Evolutionary conservation across 805 yeast species (phyloP).

Genomic region (Barnettozyma salicaria): DNA sequence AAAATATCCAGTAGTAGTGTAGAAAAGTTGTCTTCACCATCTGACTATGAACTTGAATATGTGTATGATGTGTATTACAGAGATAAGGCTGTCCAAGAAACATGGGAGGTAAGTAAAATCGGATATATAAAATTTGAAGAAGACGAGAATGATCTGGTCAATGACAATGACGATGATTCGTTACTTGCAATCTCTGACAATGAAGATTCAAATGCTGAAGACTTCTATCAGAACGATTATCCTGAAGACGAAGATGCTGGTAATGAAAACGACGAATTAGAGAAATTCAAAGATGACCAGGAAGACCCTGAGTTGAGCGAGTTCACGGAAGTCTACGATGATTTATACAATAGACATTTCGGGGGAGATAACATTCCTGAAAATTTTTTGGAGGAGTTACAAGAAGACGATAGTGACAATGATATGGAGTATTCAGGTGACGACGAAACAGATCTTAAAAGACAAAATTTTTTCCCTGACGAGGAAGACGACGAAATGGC

Average conservation of each 20-base stretch:
- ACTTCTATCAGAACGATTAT: conserved; percentile 85
- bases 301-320: conserved; percentile 4
- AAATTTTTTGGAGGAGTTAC: conserved; percentile 6
- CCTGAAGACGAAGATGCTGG: conserved; percentile 86
- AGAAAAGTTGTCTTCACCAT: neutral
- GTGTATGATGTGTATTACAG: conserved; percentile 88
- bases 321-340: conserved; percentile 3
- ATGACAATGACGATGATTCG: conserved; percentile 35
- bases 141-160: conserved; percentile 30
- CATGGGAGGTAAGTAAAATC: conserved; percentile 28
- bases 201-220: conserved; percentile 88
- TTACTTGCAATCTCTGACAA: conserved; percentile 50
- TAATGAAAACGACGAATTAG: conserved; percentile 18
- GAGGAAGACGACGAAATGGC: conserved; percentile 49
- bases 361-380: conserved; percentile 1
- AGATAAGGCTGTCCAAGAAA: conserved; percentile 55
- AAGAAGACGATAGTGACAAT: conserved; percentile 54
- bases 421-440: conserved; percentile 30
- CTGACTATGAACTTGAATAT: conserved; percentile 47
- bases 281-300: conserved; percentile 1
- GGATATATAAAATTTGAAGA: conserved; percentile 36
- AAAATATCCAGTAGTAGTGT: conserved; percentile 23
- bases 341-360: conserved; percentile 6
- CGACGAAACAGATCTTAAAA: conserved; percentile 29
- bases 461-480: conserved; percentile 50